Base-by-base conservation (phyloP, 208 protist genomes). In the Wallacemonas collosoma region DNA sequence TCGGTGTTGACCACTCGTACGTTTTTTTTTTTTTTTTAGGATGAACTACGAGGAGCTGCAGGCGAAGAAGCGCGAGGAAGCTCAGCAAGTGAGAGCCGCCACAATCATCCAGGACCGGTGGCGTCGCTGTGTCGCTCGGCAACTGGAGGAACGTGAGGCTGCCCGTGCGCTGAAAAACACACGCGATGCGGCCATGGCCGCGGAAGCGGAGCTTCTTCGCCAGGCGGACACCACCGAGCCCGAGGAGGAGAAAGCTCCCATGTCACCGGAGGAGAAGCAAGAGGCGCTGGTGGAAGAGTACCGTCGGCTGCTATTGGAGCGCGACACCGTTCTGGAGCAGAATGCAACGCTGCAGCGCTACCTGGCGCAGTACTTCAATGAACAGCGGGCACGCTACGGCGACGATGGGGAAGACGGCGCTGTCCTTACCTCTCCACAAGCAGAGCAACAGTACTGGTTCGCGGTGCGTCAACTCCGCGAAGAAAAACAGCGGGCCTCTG, bases 381-480 rank as follows among this genome's bases (percentile, higher is more conserved):
- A 94, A 64, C 88, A 94, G 85, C 92, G 92, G 3, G 73, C 77
- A 39, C 80, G 88, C 14, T 90, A 93, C 68, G 87, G 87, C 4
- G 89, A 94, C 68, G 60, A 65, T 50, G 40, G 40, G 5, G 85
- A 81, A n/a, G 76, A 90, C 38, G 41, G 39, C 61, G 77, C 64
- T 50, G 77, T 54, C 68, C 58, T 86, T 43, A 77, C 81, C 5
- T 83, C 88, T 45, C 80, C 83, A 5, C 89, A 96, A 72, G 81
- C 74, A 9, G 92, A 95, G 60, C 68, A 86, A 51, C 84, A 88
- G 69, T 96, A 95, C 81, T 94, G 93, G 89, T 48, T 68, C 2
- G 56, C 83, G 14, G 79, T 98, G 58, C 75, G 86, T 5, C 81
- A 95, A 57, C 71, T 94, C 14, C 73, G 76, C 0, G 90, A 94